Percentiles rank a stretch among this genome's conserved stretches.
Conservation (phyloP, 495 filamentous ascomycete species). For the Wilcoxina mikolae region DNA sequence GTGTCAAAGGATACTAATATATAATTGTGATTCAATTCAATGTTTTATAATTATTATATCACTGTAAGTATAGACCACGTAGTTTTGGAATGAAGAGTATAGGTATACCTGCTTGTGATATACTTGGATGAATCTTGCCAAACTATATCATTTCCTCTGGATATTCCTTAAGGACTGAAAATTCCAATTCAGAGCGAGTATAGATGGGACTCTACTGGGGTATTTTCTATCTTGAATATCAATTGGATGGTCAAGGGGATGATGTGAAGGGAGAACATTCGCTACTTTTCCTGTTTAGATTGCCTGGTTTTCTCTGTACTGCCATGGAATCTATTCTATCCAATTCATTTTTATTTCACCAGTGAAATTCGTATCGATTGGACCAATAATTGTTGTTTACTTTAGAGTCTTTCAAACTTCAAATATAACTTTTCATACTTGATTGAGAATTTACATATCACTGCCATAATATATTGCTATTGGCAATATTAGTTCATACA, state of each 20-base stretch:
- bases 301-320: too few species aligned
- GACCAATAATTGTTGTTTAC: too few species aligned
- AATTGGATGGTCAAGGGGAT: not conserved
- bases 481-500: too few species aligned
- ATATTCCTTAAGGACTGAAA: slow-evolving; percentile 14
- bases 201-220: slow-evolving; percentile 9
- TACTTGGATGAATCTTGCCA: slow-evolving; percentile 12
- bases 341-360: too few species aligned
- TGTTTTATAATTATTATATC: slow-evolving; percentile 6
- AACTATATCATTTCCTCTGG: slow-evolving; percentile 8
- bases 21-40: slow-evolving; percentile 1
- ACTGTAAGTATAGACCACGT: slow-evolving; percentile 12
- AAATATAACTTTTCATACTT: too few species aligned
- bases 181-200: slow-evolving; percentile 14
- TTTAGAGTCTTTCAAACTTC: too few species aligned
- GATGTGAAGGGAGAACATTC: not conserved
- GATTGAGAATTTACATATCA: too few species aligned
- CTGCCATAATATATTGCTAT: too few species aligned
- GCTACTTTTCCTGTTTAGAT: too few species aligned
- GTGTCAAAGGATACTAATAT: slow-evolving; percentile 28
- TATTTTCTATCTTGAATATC: not conserved
- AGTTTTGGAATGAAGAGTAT: slow-evolving; percentile 32
- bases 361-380: too few species aligned
- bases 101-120: slow-evolving; percentile 10
- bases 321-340: too few species aligned